Evolutionary conservation across 2,329 filamentous ascomycete species (phyloP).

Genomic region (Nakataea oryzae): DNA sequence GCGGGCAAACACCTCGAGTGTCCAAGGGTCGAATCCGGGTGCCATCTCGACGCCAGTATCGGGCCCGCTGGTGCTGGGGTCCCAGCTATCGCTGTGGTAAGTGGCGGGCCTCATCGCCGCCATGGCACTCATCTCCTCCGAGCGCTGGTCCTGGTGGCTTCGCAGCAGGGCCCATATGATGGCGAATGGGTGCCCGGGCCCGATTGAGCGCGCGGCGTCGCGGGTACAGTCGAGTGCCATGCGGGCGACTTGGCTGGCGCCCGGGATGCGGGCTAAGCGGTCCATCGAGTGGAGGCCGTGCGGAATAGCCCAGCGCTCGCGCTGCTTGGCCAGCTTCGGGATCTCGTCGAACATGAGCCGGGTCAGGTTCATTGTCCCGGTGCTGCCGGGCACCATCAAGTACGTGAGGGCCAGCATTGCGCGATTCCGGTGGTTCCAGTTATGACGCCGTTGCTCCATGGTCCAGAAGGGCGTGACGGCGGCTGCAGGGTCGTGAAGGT

Average conservation of each 20-base stretch:
- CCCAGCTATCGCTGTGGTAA: background rate
- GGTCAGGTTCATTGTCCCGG: background rate
- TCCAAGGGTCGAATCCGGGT: background rate
- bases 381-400: background rate
- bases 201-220: background rate
- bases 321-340: background rate
- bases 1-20: background rate
- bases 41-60: background rate
- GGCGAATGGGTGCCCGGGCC: background rate
- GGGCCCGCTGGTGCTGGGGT: background rate
- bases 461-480: background rate
- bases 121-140: background rate
- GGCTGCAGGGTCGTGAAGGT: background rate
- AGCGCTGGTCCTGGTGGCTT: background rate
- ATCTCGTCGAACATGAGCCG: background rate
- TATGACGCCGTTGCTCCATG: background rate
- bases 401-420: background rate
- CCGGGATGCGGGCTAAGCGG: conserved; percentile 1
- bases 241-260: background rate
- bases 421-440: background rate
- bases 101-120: background rate
- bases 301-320: background rate
- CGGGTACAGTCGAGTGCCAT: background rate
- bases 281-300: background rate
- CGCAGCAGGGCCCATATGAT: background rate